Base-by-base conservation (phyloP, 2,329 filamentous ascomycete genomes). In the Monilinia fructigena region DNA sequence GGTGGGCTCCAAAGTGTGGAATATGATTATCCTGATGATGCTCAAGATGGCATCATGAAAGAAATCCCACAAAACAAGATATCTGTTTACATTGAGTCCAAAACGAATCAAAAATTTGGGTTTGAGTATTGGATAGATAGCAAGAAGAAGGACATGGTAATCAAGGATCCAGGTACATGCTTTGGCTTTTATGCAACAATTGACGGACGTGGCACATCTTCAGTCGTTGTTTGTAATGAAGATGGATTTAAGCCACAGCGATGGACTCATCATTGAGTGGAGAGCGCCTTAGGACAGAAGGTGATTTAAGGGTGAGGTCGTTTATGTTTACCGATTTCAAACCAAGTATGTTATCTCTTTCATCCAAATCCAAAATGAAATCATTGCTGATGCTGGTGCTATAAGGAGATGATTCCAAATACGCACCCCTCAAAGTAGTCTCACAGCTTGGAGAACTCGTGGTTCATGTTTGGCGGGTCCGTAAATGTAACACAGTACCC, bases 391-490 rank as follows among this genome's bases (percentile, higher is more conserved):
- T 5, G n/a, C 20, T 31, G 55, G 62, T 38, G 2, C 4, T 20
- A 3, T 20, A 12, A 28, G 58, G 59, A 50, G 38, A 59, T n/a
- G 50, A 62, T 11, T 42, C 18, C 40, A 14, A 48, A 2, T 35
- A 31, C 16, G 5, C 47, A 11, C 18, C 35, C 31, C 40, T n/a
- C 2, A 55, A 56, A 31, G 40, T 48, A 10, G 42, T 48, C 14
- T 66, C 52, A 20, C 58, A 55, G 18, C 65, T 66, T 40, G 65
- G 65, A 50, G 58, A 66, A 42, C 40, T 66, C 14, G 31, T 63
- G 18, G 28, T 66, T 28, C 56, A 66, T 28, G 50, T 66, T 8
- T 66, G 59, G 56, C 23, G 65, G 11, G 53, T 66, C 35, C 65
- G 58, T 42, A 61, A 62, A 55, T 16, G 20, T 20, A 14, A 7